A percentile compares a stretch with the other conserved stretches of the same genome.
phyloP scores from a whole-genome alignment of 2,329 filamentous ascomycete species.

The Penicillium oxalicum region DNA sequence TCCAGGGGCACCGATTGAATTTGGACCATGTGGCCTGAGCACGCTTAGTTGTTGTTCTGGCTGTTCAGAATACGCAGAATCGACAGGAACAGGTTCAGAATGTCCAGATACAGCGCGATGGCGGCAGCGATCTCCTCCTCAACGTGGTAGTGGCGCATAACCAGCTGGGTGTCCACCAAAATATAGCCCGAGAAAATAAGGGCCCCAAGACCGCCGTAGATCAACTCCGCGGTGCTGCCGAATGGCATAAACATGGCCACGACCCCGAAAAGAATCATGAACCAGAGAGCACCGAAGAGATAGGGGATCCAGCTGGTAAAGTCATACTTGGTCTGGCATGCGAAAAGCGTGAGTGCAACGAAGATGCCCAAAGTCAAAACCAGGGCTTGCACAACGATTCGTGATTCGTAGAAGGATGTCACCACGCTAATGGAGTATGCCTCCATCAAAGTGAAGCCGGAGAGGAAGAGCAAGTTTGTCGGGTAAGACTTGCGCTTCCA shows the following conservation, averaged over 20 bases:
- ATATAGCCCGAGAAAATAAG: slow-evolving; percentile 93
- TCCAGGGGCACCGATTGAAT: no score
- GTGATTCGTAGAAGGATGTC: slow-evolving; percentile 79
- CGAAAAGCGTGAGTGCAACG: slow-evolving; percentile 66
- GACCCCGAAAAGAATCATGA: slow-evolving; percentile 85
- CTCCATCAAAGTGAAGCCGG: slow-evolving; percentile 82
- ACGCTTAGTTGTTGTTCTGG: slow-evolving; percentile 76
- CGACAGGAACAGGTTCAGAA: slow-evolving; percentile 94
- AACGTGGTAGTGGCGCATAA: slow-evolving; percentile 93
- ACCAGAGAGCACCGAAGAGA: slow-evolving; percentile 85
- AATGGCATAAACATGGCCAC: slow-evolving; percentile 85
- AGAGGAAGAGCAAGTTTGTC: slow-evolving; percentile 87
- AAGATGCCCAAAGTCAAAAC: slow-evolving; percentile 70
- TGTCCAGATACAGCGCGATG: slow-evolving; percentile 90
- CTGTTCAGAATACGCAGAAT: slow-evolving; percentile 95
- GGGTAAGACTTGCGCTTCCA: slow-evolving; percentile 97
- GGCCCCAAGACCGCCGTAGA: slow-evolving; percentile 75
- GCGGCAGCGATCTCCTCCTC: slow-evolving; percentile 96
- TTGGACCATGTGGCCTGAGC: no score
- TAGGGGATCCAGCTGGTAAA: slow-evolving; percentile 98
- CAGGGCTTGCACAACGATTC: slow-evolving; percentile 83
- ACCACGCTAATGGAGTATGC: slow-evolving; percentile 91
- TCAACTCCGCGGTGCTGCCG: slow-evolving; percentile 71
- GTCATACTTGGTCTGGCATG: slow-evolving; percentile 96
- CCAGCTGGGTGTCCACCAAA: slow-evolving; percentile 89